Percentiles rank a stretch among this genome's conserved stretches.
Conservation (phyloP, 208 protist genomes). For the Zelonia costaricensis region DNA sequence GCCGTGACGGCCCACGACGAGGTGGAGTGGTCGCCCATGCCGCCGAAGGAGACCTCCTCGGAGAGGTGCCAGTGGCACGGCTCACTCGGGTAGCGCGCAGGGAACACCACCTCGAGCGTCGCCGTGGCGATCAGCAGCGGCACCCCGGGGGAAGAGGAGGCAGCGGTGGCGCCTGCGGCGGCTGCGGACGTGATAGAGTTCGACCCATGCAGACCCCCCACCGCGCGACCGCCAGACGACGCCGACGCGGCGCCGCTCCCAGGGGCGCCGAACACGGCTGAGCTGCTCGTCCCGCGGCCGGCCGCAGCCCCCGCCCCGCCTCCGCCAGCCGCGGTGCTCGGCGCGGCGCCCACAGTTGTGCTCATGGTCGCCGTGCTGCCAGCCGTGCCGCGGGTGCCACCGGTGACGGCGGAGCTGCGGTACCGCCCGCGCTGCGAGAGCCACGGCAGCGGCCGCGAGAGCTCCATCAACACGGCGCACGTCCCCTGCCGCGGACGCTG, state of each 20-base stretch:
- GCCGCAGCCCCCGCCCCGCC: no score
- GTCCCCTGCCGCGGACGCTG: constrained; percentile 28
- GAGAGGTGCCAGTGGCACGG: constrained; percentile 49
- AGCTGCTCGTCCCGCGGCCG: no score
- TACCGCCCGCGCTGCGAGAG: constrained; percentile 17
- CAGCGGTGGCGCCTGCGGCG: not conserved
- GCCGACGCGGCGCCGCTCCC: no score
- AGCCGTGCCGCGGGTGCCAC: not conserved
- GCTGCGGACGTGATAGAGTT: not conserved
- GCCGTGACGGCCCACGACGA: constrained; percentile 27
- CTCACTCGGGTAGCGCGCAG: constrained; percentile 39
- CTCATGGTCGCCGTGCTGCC: not conserved
- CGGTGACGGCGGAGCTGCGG: not conserved
- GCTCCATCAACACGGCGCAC: constrained; percentile 26
- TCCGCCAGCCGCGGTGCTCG: no score
- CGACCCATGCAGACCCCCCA: not conserved
- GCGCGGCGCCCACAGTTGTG: not conserved
- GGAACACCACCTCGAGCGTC: constrained; percentile 42
- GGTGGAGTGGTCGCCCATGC: constrained; percentile 16
- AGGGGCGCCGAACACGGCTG: no score
- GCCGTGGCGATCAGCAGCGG: constrained; percentile 27
- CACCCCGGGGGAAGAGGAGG: not conserved
- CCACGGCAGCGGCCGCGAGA: constrained; percentile 26
- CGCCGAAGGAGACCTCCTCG: constrained; percentile 21
- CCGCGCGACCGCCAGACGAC: no score